phyloP scores from a whole-genome alignment of 805 yeast genomes.

The Candida qinlingensis region DNA sequence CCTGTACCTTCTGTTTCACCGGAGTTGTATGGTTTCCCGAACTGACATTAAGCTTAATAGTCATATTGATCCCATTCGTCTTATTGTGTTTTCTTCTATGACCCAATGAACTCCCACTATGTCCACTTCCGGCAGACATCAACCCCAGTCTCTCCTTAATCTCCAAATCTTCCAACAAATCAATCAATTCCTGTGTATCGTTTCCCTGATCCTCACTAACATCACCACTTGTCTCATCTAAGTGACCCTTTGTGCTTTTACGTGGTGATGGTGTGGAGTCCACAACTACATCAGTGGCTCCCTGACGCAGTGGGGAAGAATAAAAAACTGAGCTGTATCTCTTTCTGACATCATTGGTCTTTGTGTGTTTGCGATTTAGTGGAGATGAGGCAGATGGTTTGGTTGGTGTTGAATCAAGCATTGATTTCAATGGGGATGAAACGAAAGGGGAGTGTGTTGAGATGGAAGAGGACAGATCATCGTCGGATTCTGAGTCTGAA shows the following conservation, averaged over 20 bases:
- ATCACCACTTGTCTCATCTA: background rate
- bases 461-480: background rate
- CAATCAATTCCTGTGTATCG: constrained; percentile 8
- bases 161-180: constrained; percentile 14
- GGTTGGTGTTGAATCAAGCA: constrained; percentile 7
- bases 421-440: constrained; percentile 20
- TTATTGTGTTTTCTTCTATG: constrained; percentile 1
- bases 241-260: background rate
- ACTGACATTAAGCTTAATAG: background rate
- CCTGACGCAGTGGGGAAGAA: constrained; percentile 8
- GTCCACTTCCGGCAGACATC: background rate
- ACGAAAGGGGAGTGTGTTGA: constrained; percentile 1
- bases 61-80: background rate
- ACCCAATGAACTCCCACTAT: too few relatives aligned
- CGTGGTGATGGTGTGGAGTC: too few relatives aligned
- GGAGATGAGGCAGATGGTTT: background rate
- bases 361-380: background rate
- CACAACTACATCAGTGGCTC: too few relatives aligned
- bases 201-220: background rate
- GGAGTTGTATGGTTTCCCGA: background rate
- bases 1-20: background rate
- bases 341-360: background rate
- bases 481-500: constrained; percentile 7
- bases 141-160: constrained; percentile 16
- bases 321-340: constrained; percentile 6